Percentiles rank a stretch among this genome's conserved stretches.
Conservation (phyloP, 495 filamentous ascomycete genomes). For the Aspergillus ostianus region DNA sequence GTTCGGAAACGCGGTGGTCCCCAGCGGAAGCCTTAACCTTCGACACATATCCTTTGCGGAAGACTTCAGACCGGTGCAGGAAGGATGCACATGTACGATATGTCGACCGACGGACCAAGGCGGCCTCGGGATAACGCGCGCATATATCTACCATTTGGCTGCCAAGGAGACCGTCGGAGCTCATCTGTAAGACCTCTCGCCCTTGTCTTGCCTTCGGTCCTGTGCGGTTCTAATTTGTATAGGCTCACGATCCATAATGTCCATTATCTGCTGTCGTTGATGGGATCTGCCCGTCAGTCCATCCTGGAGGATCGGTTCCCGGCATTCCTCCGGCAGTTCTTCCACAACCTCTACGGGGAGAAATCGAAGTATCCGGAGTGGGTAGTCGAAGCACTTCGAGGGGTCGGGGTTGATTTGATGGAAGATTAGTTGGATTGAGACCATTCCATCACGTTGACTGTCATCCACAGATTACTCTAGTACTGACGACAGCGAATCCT, state of each 20-base stretch:
- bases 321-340: conserved; percentile 74
- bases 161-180: conserved; percentile 95
- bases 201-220: not conserved
- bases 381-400: conserved; percentile 78
- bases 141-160: conserved; percentile 87
- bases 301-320: conserved; percentile 84
- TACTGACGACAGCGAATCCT: no score
- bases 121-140: conserved; percentile 79
- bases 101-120: conserved; percentile 67
- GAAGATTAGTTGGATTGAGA: conserved; percentile 22
- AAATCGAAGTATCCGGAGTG: conserved; percentile 70
- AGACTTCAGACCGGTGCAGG: conserved; percentile 82
- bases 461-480: no score
- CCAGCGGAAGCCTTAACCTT: conserved; percentile 76
- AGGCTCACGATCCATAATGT: conserved; percentile 94
- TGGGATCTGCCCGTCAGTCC: conserved; percentile 69
- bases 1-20: conserved; percentile 91
- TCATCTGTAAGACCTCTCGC: conserved; percentile 58
- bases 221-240: conserved; percentile 15
- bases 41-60: conserved; percentile 70
- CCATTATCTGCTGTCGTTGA: conserved; percentile 80
- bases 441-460: not conserved
- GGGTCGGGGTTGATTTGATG: conserved; percentile 82
- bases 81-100: conserved; percentile 74
- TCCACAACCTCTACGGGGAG: conserved; percentile 69